phyloP scores from a whole-genome alignment of 345 rosid species.

The Chamaenerion angustifolium region DNA sequence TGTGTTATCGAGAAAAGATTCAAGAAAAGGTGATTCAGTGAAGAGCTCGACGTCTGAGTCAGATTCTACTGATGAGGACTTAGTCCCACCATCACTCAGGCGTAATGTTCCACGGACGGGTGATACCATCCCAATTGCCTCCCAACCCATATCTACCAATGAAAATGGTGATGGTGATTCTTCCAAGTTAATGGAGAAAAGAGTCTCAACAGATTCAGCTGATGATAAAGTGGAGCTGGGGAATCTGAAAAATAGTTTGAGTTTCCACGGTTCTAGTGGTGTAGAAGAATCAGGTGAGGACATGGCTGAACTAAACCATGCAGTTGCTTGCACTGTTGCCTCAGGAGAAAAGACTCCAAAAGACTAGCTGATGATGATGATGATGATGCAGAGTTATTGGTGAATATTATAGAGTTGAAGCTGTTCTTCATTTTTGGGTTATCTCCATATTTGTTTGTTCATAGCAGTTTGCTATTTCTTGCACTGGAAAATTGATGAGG shows the following conservation, averaged over 20 bases:
- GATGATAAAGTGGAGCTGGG: slow-evolving; percentile 12
- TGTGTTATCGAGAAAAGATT: slow-evolving; percentile 54
- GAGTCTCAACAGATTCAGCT: slow-evolving; percentile 10
- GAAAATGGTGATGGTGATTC: background rate
- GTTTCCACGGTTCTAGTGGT: background rate
- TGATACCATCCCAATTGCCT: slow-evolving; percentile 11
- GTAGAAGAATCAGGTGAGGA: background rate
- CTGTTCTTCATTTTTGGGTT: background rate
- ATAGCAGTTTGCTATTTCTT: too few relatives aligned
- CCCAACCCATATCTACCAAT: slow-evolving; percentile 6
- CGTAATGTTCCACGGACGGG: slow-evolving; percentile 8
- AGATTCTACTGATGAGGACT: slow-evolving; percentile 43
- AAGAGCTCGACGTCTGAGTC: slow-evolving; percentile 11
- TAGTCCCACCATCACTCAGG: slow-evolving; percentile 8
- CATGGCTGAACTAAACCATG: too few relatives aligned
- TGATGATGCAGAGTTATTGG: background rate
- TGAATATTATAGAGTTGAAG: background rate
- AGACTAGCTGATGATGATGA: background rate
- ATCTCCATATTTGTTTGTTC: too few relatives aligned
- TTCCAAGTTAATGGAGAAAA: slow-evolving; percentile 14
- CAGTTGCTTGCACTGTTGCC: too few relatives aligned
- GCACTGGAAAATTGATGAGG: too few relatives aligned
- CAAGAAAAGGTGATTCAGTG: slow-evolving; percentile 19
- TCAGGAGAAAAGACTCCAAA: background rate
- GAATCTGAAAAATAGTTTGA: background rate